Conservation (phyloP, 305 asterid species). For the Fraxinus platypoda region DNA sequence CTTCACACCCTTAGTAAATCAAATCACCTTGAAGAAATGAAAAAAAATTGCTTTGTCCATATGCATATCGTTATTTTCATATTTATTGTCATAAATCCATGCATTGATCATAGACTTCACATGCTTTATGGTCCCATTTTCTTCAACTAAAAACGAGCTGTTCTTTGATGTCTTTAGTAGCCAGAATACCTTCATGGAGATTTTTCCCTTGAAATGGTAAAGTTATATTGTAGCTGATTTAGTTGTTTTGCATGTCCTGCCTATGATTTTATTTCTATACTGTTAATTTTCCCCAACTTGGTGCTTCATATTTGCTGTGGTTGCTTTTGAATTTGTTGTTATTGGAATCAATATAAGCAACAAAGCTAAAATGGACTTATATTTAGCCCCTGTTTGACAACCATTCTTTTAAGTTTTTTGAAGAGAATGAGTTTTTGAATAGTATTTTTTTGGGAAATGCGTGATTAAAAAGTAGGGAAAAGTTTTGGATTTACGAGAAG, state of each 20-base stretch:
- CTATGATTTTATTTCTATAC: conserved; percentile 1
- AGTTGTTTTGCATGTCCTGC: not conserved
- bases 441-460: not conserved
- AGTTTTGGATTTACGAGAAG: not conserved
- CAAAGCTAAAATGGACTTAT: not conserved
- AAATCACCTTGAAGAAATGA: not conserved
- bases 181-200: not conserved
- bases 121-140: not conserved
- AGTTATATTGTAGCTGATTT: not conserved
- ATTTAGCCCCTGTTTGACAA: not conserved
- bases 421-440: not conserved
- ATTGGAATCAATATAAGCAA: conserved; percentile 8
- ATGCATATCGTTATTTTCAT: not conserved
- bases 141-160: not conserved
- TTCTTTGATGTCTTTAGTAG: not conserved
- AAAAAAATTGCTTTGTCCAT: not conserved
- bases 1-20: not conserved
- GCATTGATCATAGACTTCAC: not conserved
- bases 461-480: too few species aligned
- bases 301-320: not conserved
- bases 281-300: not conserved
- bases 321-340: conserved; percentile 10
- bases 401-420: not conserved
- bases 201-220: not conserved
- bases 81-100: not conserved